These are phyloP conservation scores for Solanum piurae DNA, from an alignment of 257 asterid species.

Conservation along the genomic window DNA sequence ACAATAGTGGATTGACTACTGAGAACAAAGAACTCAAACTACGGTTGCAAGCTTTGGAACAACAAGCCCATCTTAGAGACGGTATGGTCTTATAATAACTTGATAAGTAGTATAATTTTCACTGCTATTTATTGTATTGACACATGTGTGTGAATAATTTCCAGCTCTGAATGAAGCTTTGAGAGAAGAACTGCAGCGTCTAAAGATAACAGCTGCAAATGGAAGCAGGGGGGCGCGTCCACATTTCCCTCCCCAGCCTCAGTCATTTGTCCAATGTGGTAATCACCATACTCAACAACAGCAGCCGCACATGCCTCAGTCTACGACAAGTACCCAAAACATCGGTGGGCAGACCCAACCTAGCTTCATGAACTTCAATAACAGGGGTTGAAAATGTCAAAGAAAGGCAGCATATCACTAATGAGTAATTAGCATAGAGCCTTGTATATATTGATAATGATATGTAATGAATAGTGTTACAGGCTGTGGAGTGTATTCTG, in stretches of 20 bases:
- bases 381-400: conserved; percentile 17
- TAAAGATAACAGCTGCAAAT: conserved; percentile 52
- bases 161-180: conserved; percentile 73
- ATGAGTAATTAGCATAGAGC: background rate
- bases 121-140: background rate
- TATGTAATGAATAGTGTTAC: background rate
- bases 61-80: conserved; percentile 90
- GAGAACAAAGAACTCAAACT: conserved; percentile 91
- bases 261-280: conserved; percentile 26
- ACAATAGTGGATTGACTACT: conserved; percentile 55
- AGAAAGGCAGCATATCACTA: background rate
- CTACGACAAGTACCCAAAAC: conserved; percentile 20
- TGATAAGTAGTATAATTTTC: background rate
- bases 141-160: background rate
- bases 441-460: background rate
- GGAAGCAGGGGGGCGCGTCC: conserved; percentile 36
- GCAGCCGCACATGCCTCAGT: conserved; percentile 16
- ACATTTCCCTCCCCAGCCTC: conserved; percentile 38
- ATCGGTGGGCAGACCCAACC: conserved; percentile 28
- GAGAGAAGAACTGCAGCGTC: conserved; percentile 69
- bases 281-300: conserved; percentile 36
- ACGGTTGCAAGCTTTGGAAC: conserved; percentile 78
- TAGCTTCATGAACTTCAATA: conserved; percentile 32
- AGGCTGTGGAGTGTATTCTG: background rate
- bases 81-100: conserved; percentile 31